Evolutionary conservation across 768 basidiomycete species (phyloP), one percentile per base, ranked within the genome.

Genomic region (Leccinum incarnatum): DNA sequence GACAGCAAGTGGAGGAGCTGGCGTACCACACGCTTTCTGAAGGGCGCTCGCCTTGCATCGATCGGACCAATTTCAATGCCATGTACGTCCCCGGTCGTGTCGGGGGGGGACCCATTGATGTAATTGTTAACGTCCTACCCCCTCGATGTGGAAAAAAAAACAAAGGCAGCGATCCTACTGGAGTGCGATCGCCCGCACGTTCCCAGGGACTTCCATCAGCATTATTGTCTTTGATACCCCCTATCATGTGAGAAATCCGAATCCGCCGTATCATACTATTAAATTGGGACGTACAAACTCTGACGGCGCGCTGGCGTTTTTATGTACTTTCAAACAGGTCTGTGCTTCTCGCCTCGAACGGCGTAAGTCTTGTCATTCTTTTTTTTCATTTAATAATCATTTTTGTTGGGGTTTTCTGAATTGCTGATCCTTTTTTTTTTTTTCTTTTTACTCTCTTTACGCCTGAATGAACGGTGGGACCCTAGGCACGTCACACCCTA

Each of bases 141-240:
- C 19, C 42, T 45, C 19, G 19, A 45, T 45, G 19, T 45, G 42
- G 42, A 45, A 45, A 19, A 45, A 42, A 45, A 15, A 36, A 49
- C 53, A 59, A 68, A 89, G 88, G 55, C 90, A 91, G 73, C 77
- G 88, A 54, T 80, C 81, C 32, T 77, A 88, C 67, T 93, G 90
- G 91, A 87, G 86, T 64, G 71, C 81, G 61, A 89, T 93, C 60
- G 89, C 88, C 14, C 80, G 76, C 62, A 81, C 83, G 64, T 87
- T 84, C 67, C 83, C 86, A 54, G 81, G 79, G 58, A 86, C 82
- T 53, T 72, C 75, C 54, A 76, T 88, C 59, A 90, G 88, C 83
- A 81, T 88, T 73, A 81, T 93, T 74, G 84, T 88, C 62, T 90
- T 91, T 64, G 85, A 91, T 69, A 88, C 83, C 5, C 87, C 88